These are phyloP conservation scores for Puccinia polysora DNA, from an alignment of 1,284 basidiomycete species.

Conservation along the genomic window DNA sequence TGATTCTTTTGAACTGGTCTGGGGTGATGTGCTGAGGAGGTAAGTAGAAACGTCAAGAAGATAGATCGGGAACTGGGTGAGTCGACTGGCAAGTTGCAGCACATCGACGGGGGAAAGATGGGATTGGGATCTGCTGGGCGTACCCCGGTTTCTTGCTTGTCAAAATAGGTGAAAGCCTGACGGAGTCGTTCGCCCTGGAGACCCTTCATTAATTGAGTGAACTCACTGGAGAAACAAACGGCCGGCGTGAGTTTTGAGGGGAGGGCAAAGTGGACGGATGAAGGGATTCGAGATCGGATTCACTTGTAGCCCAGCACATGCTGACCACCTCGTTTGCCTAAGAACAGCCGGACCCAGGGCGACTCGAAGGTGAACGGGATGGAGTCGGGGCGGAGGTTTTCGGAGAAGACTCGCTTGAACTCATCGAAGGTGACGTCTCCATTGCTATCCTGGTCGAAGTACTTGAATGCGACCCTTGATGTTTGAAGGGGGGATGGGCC, in stretches of 20 bases:
- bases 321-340: constrained; percentile 79
- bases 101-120: neutral
- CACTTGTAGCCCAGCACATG: constrained; percentile 84
- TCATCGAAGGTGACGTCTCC: constrained; percentile 85
- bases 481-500: neutral
- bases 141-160: constrained; percentile 55
- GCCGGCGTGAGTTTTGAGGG: constrained; percentile 11
- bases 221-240: constrained; percentile 64
- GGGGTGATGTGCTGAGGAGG: constrained; percentile 79
- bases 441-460: constrained; percentile 84
- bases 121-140: neutral
- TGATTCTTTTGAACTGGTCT: constrained; percentile 86
- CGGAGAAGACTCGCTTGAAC: constrained; percentile 82
- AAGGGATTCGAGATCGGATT: no score
- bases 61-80: neutral
- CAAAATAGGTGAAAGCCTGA: constrained; percentile 85
- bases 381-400: constrained; percentile 70
- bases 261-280: no score
- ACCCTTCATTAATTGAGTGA: constrained; percentile 93
- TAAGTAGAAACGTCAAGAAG: neutral
- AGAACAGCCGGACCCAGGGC: constrained; percentile 88
- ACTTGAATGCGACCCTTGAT: constrained; percentile 78
- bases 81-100: neutral
- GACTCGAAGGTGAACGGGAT: constrained; percentile 94
- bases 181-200: constrained; percentile 89